Evolutionary conservation across 1,284 basidiomycete species (phyloP), one percentile per base, ranked within the genome.

Genomic region (Boletellus dicymbophilus): DNA sequence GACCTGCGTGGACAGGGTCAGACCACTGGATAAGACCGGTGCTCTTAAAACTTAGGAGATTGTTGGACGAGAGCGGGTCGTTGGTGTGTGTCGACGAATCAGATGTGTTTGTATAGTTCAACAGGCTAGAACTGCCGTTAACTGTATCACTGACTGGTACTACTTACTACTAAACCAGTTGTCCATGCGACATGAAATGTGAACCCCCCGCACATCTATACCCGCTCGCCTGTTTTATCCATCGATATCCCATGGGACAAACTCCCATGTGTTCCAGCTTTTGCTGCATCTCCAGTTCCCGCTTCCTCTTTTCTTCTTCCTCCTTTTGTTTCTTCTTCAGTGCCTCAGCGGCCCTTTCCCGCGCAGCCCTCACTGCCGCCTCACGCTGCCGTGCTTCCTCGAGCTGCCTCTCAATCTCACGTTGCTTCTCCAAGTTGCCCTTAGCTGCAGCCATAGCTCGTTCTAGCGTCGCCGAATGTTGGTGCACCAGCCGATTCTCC

Each of bases 201-300:
- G 49, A 6, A 1, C 85, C 85, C 16, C 76, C 84, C 1, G 72
- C 71, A 58, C 84, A 87, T 2, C 75, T 67, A 65, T 85, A 86
- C 5, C 80, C 79, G 13, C 36, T 37, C 2, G 37, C 53, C 38
- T 73, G 62, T 41, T 69, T 74, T 46, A 78, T 76, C 85, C 84
- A 87, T 20, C 44, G 59, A 57, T 44, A 86, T 11, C 84, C 84
- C 6, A 51, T 66, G 1, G 62, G 54, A 58, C 84, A 86, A 7
- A 78, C 61, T 0, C 84, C 84, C 74, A 84, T 75, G 0, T 55
- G 12, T 1, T 71, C 68, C 12, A 86, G 60, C 53, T 72, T 78
- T 33, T 18, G 49, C 58, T 84, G 82, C 4, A 69, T 72, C 55
- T 71, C 63, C 4, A 65, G 67, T 49, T 62, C 69, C 57, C 73